phyloP scores from a whole-genome alignment of 129 eudicot species.

The Escallonia herrerae region DNA sequence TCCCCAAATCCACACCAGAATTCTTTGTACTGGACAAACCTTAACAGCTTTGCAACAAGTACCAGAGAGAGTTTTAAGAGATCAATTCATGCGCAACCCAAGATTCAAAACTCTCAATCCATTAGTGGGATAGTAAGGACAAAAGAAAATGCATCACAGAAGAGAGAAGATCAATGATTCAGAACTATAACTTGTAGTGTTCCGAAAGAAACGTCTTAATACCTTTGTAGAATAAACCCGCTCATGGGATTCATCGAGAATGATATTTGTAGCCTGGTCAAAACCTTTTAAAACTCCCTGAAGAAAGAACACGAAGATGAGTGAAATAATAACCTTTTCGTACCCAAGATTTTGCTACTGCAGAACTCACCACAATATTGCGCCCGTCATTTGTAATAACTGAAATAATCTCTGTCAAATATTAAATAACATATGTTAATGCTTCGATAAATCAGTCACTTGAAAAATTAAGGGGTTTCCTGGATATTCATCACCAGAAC shows the following conservation, averaged over 20 bases:
- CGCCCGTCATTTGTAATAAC: conserved; percentile 51
- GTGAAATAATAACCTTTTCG: background rate
- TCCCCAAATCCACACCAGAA: too few relatives aligned
- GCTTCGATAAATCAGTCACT: background rate
- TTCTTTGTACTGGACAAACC: too few relatives aligned
- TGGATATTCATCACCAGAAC: background rate
- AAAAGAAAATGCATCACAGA: background rate
- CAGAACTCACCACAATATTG: conserved; percentile 66
- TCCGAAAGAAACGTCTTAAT: background rate
- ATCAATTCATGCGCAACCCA: background rate
- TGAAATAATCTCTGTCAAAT: conserved; percentile 33
- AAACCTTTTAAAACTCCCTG: conserved; percentile 85
- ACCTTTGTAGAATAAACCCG: conserved; percentile 2
- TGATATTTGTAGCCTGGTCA: conserved; percentile 86
- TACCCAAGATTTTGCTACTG: background rate
- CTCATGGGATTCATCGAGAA: conserved; percentile 94
- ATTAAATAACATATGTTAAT: background rate
- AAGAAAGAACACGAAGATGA: background rate
- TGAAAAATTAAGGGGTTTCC: too few relatives aligned
- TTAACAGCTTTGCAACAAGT: too few relatives aligned
- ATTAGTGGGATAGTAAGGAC: background rate
- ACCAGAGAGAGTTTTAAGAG: too few relatives aligned
- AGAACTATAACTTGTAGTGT: background rate
- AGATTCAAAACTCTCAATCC: background rate
- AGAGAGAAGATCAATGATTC: background rate